Base-by-base conservation (phyloP, 2,329 filamentous ascomycete species). In the Exophiala sp. region DNA sequence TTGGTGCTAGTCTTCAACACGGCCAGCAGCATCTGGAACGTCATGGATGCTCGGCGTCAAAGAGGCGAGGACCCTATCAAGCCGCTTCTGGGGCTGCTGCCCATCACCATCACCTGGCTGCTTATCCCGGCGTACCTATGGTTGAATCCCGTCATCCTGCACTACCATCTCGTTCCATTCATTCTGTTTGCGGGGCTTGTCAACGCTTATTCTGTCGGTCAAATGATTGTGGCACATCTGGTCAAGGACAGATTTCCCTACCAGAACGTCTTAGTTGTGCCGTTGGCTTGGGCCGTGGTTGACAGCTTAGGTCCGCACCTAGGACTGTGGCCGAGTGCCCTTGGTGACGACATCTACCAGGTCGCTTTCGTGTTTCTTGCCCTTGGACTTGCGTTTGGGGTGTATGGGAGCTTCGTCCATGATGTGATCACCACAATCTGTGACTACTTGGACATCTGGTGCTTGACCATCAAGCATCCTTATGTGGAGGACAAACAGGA, bases 361-460 rank as follows among this genome's bases (percentile, higher is more conserved):
- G 85, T 95, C 42, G 86, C 88, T 2, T 95, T 90, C 68, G 80
- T 95, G 66, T 97, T 95, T 69, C 79, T 83, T 64, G 91, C 90
- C 72, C 72, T 97, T 19, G 93, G 93, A 19, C 72, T 88, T 52
- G 86, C 85, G 0, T 67, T 95, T 41, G 93, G 93, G 27, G 82
- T 97, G n/a, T 96, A 98, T 70, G 90, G 88, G 53, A 95, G 89
- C 68, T 98, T 98, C 67, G 88, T 97, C 49, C 69, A 95, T 24
- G 93, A 97, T 66, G 90, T 97, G 49, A 96, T 98, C 59, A 88
- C 93, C 52, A 94, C 88, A 23, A 97, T 98, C 61, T 98, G 93
- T 71, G 93, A 98, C 67, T 95, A 95, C 67, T 77, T 97, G 54
- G 93, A 98, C 66, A 98, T 98, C 60, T 97, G 89, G 88, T 98